phyloP scores from a whole-genome alignment of 345 rosid species.

The Populus deltoides region DNA sequence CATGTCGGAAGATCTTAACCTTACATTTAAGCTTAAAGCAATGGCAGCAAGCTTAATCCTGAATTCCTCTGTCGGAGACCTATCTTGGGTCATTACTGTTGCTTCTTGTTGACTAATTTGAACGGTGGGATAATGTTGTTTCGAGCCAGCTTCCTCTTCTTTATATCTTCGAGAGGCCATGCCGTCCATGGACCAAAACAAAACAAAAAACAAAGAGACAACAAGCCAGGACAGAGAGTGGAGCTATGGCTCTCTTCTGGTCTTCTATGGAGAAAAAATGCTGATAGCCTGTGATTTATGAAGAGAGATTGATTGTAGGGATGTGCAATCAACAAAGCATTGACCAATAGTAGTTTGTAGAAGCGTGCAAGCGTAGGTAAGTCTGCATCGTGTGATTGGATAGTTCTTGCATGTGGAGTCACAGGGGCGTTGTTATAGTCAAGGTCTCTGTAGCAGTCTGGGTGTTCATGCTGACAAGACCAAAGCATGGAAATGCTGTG shows the following conservation, averaged over 20 bases:
- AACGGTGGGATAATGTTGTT: neutral
- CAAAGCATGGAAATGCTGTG: neutral
- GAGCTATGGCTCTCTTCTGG: neutral
- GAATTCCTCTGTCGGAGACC: constrained; percentile 22
- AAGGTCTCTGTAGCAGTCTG: neutral
- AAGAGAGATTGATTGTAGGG: neutral
- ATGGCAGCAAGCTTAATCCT: constrained; percentile 32
- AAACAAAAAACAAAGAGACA: neutral
- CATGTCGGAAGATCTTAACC: constrained; percentile 44
- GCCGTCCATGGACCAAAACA: neutral
- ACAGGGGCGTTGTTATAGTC: neutral
- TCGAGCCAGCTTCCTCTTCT: neutral
- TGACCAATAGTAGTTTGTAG: neutral
- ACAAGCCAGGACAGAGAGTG: neutral
- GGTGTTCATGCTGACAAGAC: neutral
- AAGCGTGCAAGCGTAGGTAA: neutral
- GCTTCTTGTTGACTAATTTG: neutral
- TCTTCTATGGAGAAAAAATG: neutral
- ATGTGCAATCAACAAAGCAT: neutral
- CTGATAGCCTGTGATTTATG: neutral
- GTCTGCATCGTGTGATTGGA: neutral
- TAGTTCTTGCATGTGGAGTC: neutral
- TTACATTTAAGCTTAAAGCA: constrained; percentile 35
- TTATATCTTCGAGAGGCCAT: neutral
- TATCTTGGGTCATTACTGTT: neutral